A percentile compares a stretch with the other conserved stretches of the same genome.
Evolutionary conservation across 495 filamentous ascomycete genomes (phyloP).

Genomic region (Tuber magnatum): DNA sequence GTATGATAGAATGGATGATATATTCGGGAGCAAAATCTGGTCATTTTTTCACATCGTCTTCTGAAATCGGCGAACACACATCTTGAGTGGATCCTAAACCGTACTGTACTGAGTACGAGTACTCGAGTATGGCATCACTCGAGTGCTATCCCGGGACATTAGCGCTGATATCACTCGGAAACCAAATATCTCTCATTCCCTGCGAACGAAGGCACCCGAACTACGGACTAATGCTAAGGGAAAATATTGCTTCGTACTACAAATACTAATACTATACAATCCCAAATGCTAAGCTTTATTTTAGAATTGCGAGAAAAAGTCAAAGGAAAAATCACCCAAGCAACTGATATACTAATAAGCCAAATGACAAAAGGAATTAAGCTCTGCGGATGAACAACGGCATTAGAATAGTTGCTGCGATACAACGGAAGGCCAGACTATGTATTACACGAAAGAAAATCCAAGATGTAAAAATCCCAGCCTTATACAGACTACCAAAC

Average conservation of each 20-base stretch:
- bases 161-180: no score
- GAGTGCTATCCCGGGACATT: background rate
- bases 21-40: background rate
- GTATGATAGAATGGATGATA: background rate
- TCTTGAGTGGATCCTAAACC: background rate
- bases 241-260: background rate
- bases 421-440: background rate
- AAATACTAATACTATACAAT: constrained; percentile 1
- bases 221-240: background rate
- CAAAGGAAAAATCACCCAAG: background rate
- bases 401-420: constrained; percentile 2
- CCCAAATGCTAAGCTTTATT: background rate
- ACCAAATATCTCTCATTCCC: background rate
- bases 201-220: background rate
- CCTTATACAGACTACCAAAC: background rate
- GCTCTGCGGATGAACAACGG: background rate
- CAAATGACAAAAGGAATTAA: constrained; percentile 3
- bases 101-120: no score
- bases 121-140: no score
- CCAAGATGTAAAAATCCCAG: constrained; percentile 3
- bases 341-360: background rate
- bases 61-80: background rate
- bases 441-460: background rate
- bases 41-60: background rate
- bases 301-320: background rate